These are phyloP conservation scores for Fusarium continuum DNA, from an alignment of 2,329 filamentous ascomycete genomes.

Conservation along the genomic window DNA sequence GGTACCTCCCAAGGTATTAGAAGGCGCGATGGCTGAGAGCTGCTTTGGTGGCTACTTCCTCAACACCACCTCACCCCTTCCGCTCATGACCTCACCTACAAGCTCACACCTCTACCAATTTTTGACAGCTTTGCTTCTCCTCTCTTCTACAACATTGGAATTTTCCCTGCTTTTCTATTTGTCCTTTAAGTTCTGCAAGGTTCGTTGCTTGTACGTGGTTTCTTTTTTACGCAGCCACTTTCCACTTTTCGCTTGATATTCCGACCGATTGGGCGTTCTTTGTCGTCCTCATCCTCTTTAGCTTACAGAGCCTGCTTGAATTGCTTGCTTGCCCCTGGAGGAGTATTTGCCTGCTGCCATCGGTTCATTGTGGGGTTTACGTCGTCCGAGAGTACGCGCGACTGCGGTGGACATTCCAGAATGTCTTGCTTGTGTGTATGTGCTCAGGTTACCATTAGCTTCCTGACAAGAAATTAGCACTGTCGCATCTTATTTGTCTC, in stretches of 20 bases:
- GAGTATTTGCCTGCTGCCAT: conserved; percentile 1
- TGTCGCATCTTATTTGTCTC: conserved; percentile 6
- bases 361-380: conserved; percentile 31
- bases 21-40: neutral
- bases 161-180: no score
- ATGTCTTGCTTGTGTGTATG: conserved; percentile 10
- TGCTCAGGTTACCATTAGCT: no score
- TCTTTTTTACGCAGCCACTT: conserved; percentile 6
- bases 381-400: conserved; percentile 7
- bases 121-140: neutral
- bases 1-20: no score
- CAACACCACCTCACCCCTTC: neutral
- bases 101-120: neutral
- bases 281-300: conserved; percentile 10
- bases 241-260: conserved; percentile 21
- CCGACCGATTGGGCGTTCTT: conserved; percentile 20
- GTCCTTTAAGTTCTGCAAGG: neutral
- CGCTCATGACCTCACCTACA: conserved; percentile 8
- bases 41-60: neutral
- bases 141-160: neutral
- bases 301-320: neutral
- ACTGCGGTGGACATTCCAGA: conserved; percentile 10
- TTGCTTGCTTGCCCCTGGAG: conserved; percentile 1
- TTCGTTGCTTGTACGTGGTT: neutral
- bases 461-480: neutral